Evolutionary conservation across 1,284 basidiomycete genomes (phyloP), one percentile per base, ranked within the genome.

Genomic region (Sporisorium exsertum): DNA sequence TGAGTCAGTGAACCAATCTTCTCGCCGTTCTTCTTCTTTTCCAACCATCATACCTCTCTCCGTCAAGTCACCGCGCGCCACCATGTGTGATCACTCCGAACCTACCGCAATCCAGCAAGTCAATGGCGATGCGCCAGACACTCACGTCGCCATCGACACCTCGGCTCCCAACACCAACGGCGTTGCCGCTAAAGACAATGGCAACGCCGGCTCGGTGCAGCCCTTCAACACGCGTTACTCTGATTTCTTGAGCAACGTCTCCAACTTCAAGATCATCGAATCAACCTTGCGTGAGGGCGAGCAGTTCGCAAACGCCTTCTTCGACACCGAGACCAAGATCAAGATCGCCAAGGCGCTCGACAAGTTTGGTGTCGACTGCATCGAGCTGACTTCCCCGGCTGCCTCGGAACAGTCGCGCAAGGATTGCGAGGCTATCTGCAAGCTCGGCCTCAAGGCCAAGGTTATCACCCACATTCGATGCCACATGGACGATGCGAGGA

Each of bases 281-380:
- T 94, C 92, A 81, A 98, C 95, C 10, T 89, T 98, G 64, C 89
- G 96, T 90, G 98, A 93, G 95, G 96, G 81, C 94, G 99, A 88
- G 94, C 83, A 99, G 87, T 99, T 99, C 83, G 96, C 97, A 77
- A 99, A 98, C 85, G 96, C 97, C 62, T 99, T 97, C 89, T 98
- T 97, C 87, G 95, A 97, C 87, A 95, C 94, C 86, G 95, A 97
- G 89, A 99, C 95, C 88, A 99, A 99, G 91, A 97, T 98, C 87
- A 95, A 95, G 86, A 99, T 99, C 82, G 97, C 97, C 81, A 95
- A 92, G 89, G 95, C 77, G 16, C 79, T 82, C 56, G 80, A 85
- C 76, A 78, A 82, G 61, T 83, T 85, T 49, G 97, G 97, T 85
- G 97, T 99, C 72, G 97, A 99, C 87, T 99, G 98, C 90, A 96